Evolutionary conservation across 352 stramenopile species (phyloP).

Genomic region (Globisporangium recalcitrans): DNA sequence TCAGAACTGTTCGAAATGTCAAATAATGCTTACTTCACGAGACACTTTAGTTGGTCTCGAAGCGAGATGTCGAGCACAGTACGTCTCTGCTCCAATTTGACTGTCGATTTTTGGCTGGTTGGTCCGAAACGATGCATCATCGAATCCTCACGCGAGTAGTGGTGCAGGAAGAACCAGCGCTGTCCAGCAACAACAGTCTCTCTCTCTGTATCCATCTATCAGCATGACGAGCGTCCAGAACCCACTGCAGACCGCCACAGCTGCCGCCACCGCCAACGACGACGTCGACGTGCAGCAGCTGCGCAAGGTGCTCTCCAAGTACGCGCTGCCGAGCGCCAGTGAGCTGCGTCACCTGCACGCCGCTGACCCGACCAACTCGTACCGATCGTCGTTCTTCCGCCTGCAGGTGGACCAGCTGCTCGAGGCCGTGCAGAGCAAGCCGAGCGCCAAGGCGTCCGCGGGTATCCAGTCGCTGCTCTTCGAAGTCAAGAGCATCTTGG

Average conservation of each 20-base stretch:
- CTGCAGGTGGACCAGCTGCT: conserved; percentile 87
- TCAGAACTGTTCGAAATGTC: not conserved
- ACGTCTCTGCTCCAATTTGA: not conserved
- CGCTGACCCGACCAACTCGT: conserved; percentile 68
- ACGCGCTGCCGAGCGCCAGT: conserved; percentile 84
- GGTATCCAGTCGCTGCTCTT: conserved; percentile 76
- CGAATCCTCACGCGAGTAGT: not conserved
- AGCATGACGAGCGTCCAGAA: conserved; percentile 16
- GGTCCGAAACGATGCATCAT: conserved; percentile 14
- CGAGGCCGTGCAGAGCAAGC: conserved; percentile 50
- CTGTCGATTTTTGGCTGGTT: conserved; percentile 9
- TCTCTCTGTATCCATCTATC: conserved; percentile 6
- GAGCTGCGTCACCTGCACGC: conserved; percentile 76
- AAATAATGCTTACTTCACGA: not conserved
- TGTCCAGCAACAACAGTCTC: not conserved
- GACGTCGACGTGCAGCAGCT: conserved; percentile 47
- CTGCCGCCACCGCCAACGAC: conserved; percentile 2
- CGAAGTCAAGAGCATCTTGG: conserved; percentile 68
- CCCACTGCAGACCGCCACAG: conserved; percentile 9
- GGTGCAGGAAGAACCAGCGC: conserved; percentile 2
- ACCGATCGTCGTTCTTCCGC: conserved; percentile 79
- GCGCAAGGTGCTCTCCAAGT: conserved; percentile 80
- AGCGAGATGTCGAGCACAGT: not conserved
- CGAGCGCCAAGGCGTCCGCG: conserved; percentile 35
- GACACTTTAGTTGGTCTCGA: not conserved